Evolutionary conservation across 192 early-diverging fungal genomes (phyloP), one percentile per base, ranked within the genome.

Genomic region (Umbelopsis isabellina): DNA sequence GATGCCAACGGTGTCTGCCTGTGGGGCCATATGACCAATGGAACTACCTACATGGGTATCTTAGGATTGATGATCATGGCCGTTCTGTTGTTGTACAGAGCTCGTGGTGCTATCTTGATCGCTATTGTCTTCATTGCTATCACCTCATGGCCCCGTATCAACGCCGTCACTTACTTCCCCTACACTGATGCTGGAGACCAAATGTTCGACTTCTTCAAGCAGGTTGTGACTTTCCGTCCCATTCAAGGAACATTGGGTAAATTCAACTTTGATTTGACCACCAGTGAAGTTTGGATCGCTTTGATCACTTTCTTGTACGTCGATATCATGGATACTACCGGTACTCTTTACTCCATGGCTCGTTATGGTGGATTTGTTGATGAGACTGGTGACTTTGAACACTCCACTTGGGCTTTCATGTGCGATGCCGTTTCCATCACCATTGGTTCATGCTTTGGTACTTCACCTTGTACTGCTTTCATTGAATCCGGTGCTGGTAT

Each of bases 281-380:
- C 75, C 46, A 77, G 82, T 35, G 85, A 91, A 46, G 74, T 94
- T 49, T 95, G 92, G 91, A 82, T 92, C 27, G 92, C 93, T 8
- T 82, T 95, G 51, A 84, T 95, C 50, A 95, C 90, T 2, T 92
- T 95, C 79, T 76, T 94, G 50, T 94, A 93, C 67, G 90, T 95
- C 69, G 93, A 95, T 77, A 91, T 95, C 49, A 78, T 95, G 70
- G 93, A 95, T 75, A 92, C 91, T 65, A 95, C 92, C 4, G 92
- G 91, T 20, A 93, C 93, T 35, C 82, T 94, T 87, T 93, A 89
- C 67, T 93, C 92, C 25, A 92, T 93, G 93, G 91, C 92, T 33
- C 85, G 85, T 66, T 92, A 90, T 79, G 93, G 88, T 68, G 91
- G 93, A 23, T 92, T 89, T 72, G 87, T 85, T 75, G 86, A 92